phyloP scores from a whole-genome alignment of 768 basidiomycete species.

The Mrakia blollopis region DNA sequence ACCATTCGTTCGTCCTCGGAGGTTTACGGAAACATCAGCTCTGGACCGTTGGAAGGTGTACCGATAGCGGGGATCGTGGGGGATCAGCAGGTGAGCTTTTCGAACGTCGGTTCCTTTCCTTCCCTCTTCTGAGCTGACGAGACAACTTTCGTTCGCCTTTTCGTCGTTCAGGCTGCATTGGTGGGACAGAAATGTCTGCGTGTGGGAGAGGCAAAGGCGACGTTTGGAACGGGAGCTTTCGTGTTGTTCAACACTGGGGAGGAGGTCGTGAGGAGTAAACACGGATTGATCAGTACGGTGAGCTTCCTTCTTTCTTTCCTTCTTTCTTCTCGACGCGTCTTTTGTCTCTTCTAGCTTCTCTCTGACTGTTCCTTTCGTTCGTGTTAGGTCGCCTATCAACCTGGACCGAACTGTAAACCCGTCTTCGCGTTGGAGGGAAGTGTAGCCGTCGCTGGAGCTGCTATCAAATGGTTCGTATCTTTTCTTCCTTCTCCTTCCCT shows the following conservation, averaged over 20 bases:
- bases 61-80: constrained; percentile 89
- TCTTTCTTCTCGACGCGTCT: constrained; percentile 14
- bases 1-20: constrained; percentile 85
- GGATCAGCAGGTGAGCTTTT: constrained; percentile 87
- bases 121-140: constrained; percentile 48
- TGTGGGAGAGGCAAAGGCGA: constrained; percentile 94
- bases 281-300: constrained; percentile 86
- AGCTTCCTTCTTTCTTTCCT: constrained; percentile 33
- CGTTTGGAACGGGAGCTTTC: constrained; percentile 84
- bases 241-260: constrained; percentile 88
- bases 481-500: background rate
- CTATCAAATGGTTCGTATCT: constrained; percentile 69
- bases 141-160: constrained; percentile 50
- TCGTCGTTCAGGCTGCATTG: constrained; percentile 94
- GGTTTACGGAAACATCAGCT: constrained; percentile 73
- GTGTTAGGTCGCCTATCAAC: constrained; percentile 76
- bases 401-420: constrained; percentile 69
- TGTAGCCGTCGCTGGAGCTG: constrained; percentile 91
- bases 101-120: background rate
- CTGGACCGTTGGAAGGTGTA: constrained; percentile 58
- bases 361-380: background rate
- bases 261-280: constrained; percentile 74
- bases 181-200: constrained; percentile 91
- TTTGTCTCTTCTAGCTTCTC: background rate
- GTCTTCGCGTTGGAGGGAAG: constrained; percentile 93